Percentiles rank a stretch among this genome's conserved stretches.
These are phyloP conservation scores for Globisporangium solare DNA, from an alignment of 352 stramenopile species.

Conservation along the genomic window DNA sequence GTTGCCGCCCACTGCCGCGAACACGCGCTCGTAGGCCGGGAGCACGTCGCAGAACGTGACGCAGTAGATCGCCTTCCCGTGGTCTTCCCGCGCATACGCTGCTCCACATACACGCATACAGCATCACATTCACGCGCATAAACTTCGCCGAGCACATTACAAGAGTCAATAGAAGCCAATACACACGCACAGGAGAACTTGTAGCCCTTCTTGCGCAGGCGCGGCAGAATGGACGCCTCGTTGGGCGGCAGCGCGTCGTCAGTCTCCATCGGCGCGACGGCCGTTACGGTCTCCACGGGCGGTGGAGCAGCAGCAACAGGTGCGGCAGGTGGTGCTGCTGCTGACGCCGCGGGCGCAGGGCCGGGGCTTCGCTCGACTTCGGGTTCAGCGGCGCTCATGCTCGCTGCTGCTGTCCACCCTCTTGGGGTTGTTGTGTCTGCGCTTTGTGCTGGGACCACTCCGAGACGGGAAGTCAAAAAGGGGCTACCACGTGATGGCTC, in stretches of 20 bases:
- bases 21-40: conserved; percentile 64
- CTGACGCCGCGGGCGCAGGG: not conserved
- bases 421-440: not conserved
- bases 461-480: too few species aligned
- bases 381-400: conserved; percentile 4
- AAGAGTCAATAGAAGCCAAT: not conserved
- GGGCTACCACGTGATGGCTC: too few species aligned
- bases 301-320: not conserved
- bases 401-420: not conserved
- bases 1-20: conserved; percentile 67
- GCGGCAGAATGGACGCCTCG: conserved; percentile 16
- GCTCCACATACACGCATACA: not conserved
- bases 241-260: conserved; percentile 14
- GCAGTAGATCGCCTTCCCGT: conserved; percentile 74
- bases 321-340: too few species aligned
- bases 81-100: conserved; percentile 72
- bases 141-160: too few species aligned
- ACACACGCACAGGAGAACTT: conserved; percentile 17
- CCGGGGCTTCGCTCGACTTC: conserved; percentile 6
- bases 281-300: not conserved
- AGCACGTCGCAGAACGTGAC: conserved; percentile 70
- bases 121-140: not conserved
- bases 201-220: conserved; percentile 18
- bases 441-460: not conserved
- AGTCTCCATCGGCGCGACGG: not conserved